Conservation (phyloP, 441 rosid genomes). For the Euphorbia celastroides region DNA sequence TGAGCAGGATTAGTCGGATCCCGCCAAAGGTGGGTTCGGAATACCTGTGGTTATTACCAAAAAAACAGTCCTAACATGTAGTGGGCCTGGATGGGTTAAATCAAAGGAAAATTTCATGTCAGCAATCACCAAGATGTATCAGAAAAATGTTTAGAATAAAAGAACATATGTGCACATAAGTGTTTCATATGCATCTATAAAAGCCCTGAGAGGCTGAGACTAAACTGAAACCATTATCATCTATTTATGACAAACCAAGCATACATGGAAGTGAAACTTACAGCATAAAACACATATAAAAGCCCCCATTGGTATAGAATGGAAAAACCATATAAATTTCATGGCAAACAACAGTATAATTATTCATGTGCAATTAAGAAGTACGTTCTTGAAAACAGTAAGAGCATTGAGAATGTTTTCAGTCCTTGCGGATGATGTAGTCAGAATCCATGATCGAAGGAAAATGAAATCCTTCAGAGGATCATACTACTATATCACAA, state of each 20-base stretch:
- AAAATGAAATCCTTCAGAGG: neutral
- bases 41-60: no score
- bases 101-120: neutral
- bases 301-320: neutral
- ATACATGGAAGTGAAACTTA: neutral
- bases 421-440: neutral
- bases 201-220: neutral
- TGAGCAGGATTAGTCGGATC: no score
- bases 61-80: slow-evolving; percentile 89
- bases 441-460: neutral
- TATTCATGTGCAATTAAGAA: neutral
- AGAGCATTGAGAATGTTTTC: neutral
- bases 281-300: neutral
- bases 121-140: neutral
- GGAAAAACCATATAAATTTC: neutral
- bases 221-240: neutral
- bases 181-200: neutral
- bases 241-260: neutral
- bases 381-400: neutral
- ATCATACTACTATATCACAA: neutral
- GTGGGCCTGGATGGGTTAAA: slow-evolving; percentile 51
- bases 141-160: neutral
- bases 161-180: neutral
- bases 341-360: neutral
- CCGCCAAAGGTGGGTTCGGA: no score